These are phyloP conservation scores for Cystobasidiaceae sp. DNA, from an alignment of 1,284 basidiomycete species.

Conservation along the genomic window DNA sequence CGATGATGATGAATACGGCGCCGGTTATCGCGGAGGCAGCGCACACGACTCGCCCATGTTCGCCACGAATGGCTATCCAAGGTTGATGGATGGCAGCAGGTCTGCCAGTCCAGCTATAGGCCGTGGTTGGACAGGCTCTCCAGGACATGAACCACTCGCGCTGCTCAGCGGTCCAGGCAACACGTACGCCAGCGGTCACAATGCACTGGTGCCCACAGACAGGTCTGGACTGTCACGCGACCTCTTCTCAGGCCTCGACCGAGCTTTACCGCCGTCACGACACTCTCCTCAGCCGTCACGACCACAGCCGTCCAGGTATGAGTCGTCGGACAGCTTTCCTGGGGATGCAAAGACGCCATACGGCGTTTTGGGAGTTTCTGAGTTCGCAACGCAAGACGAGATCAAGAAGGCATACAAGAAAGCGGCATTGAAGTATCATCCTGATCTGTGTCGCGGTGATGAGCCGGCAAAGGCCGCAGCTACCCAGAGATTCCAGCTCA, in stretches of 20 bases:
- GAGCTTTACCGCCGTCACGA: background rate
- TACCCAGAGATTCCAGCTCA: background rate
- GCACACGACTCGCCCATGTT: conserved; percentile 14
- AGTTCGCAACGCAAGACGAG: conserved; percentile 15
- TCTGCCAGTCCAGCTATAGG: too few species aligned
- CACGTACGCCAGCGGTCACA: background rate
- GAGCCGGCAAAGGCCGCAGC: background rate
- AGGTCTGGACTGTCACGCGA: too few species aligned
- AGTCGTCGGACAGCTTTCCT: background rate
- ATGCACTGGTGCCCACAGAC: too few species aligned
- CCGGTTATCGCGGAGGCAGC: background rate
- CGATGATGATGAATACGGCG: background rate
- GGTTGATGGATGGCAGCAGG: too few species aligned
- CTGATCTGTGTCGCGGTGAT: background rate
- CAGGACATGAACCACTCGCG: too few species aligned
- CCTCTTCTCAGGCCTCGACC: too few species aligned
- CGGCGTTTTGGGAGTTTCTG: conserved; percentile 9
- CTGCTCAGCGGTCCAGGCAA: background rate
- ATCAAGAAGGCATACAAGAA: conserved; percentile 27
- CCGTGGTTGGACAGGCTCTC: too few species aligned
- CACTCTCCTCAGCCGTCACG: background rate
- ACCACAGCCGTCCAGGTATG: background rate
- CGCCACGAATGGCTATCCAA: too few species aligned
- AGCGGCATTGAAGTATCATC: conserved; percentile 5
- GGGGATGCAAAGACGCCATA: conserved; percentile 24